Evolutionary conservation across 208 protist species (phyloP), one percentile per base, ranked within the genome.

Genomic region (Leishmania gerbilli): DNA sequence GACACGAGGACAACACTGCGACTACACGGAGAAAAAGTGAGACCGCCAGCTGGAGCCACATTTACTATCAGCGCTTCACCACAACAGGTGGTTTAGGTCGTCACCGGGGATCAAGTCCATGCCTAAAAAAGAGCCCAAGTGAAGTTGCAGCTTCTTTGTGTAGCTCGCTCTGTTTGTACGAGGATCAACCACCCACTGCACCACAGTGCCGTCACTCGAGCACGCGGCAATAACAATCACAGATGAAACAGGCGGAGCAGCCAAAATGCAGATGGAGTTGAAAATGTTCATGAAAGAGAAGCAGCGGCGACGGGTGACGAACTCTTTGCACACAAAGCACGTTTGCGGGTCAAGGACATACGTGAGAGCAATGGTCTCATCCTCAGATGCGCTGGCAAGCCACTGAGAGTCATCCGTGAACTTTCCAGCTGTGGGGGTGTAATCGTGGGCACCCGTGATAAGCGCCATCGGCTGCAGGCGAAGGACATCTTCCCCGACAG

Each of bases 231-330:
- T 45, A 31, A 96, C 83, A 60, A 97, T 90, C 9, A 90, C 92
- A 21, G 90, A 94, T 17, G 93, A 96, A 9, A 76, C 47, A 15
- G 93, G 93, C 34, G 93, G 92, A 0, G 87, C 88, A 9, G 91
- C 84, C 17, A 96, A 72, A 64, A 97, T 85, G 77, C 87, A 89
- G 79, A 97, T 90, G 34, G 89, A 88, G 74, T 87, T 95, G 79
- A 97, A 91, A 2, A 92, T 95, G 80, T 93, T 95, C 91, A 96
- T 93, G 81, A 97, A 96, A 17, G 89, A 91, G 42, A 96, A 80
- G 81, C 95, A 97, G 74, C 90, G 88, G 42, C 95, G 89, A 45
- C 87, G 78, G 9, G 88, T 94, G 17, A 95, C 85, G 82, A 95
- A 90, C 58, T 87, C 76, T 21, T 81, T 79, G 81, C 92, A 96